Conservation (phyloP, 768 basidiomycete species). For the Leccinum olivaceopallidum region DNA sequence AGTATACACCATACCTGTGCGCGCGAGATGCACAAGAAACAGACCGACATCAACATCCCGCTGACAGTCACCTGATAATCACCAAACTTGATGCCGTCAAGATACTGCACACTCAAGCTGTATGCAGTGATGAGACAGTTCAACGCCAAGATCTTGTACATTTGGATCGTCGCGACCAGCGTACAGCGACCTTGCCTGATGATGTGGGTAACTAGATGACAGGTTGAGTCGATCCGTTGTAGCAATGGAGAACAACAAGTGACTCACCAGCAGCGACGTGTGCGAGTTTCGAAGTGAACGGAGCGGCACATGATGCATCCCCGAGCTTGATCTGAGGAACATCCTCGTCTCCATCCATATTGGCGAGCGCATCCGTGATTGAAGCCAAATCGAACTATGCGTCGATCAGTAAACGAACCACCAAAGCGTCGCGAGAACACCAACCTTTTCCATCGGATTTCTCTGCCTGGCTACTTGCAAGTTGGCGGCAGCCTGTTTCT, state of each 20-base stretch:
- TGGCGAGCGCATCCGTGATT: conserved; percentile 84
- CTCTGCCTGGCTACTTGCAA: conserved; percentile 64
- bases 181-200: conserved; percentile 99
- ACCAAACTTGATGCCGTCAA: conserved; percentile 99
- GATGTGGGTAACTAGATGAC: conserved; percentile 83
- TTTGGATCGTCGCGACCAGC: conserved; percentile 96
- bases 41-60: conserved; percentile 92
- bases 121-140: conserved; percentile 99
- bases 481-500: conserved; percentile 74
- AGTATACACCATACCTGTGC: conserved; percentile 71
- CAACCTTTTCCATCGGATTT: conserved; percentile 91
- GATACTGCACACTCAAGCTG: conserved; percentile 94
- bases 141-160: conserved; percentile 99
- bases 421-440: conserved; percentile 15
- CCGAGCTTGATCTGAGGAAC: conserved; percentile 98
- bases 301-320: conserved; percentile 98
- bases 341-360: conserved; percentile 94
- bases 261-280: conserved; percentile 93
- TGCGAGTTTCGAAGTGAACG: conserved; percentile 97
- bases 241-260: not conserved
- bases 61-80: conserved; percentile 98
- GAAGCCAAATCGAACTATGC: conserved; percentile 71
- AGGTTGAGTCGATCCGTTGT: not conserved
- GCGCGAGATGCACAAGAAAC: conserved; percentile 96
- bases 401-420: conserved; percentile 11